Conservation (phyloP, 805 yeast species). For the Kurtzmaniella fragi region DNA sequence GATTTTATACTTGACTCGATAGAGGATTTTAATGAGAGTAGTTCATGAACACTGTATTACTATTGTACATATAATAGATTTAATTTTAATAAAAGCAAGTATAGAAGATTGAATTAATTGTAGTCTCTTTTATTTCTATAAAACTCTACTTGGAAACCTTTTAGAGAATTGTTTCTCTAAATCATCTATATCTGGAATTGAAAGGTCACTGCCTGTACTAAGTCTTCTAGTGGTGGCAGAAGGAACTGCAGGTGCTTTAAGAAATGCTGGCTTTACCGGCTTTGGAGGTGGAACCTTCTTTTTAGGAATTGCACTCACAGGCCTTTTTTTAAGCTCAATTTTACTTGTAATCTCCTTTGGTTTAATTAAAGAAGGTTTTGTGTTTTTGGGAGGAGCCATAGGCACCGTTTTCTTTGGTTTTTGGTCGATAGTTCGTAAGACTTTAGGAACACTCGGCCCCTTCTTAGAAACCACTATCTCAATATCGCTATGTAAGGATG, state of each 20-base stretch:
- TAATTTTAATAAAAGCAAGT: not conserved
- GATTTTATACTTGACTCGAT: slow-evolving; percentile 79
- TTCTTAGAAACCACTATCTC: not conserved
- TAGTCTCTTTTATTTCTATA: slow-evolving; percentile 3
- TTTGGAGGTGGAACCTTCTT: slow-evolving; percentile 51
- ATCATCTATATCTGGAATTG: slow-evolving; percentile 52
- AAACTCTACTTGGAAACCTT: slow-evolving; percentile 59
- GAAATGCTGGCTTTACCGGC: slow-evolving; percentile 58
- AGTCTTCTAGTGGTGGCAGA: slow-evolving; percentile 15
- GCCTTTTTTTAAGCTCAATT: not conserved
- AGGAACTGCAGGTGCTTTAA: slow-evolving; percentile 30
- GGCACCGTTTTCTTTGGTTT: not conserved
- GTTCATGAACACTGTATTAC: slow-evolving; percentile 3
- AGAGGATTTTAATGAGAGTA: slow-evolving; percentile 44
- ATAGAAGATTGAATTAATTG: not conserved
- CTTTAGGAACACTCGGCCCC: not conserved
- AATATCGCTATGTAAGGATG: not conserved
- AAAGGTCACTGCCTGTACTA: slow-evolving; percentile 36
- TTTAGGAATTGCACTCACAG: not conserved
- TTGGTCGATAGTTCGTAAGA: not conserved
- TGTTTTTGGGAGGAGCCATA: slow-evolving; percentile 1
- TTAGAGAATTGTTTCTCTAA: slow-evolving; percentile 53
- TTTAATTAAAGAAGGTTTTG: slow-evolving; percentile 1
- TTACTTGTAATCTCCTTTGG: not conserved
- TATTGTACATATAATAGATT: slow-evolving; percentile 2